Percentiles rank a stretch among this genome's conserved stretches.
These are phyloP conservation scores for Fomitopsis schrenkii DNA, from an alignment of 1,284 basidiomycete species.

Conservation along the genomic window DNA sequence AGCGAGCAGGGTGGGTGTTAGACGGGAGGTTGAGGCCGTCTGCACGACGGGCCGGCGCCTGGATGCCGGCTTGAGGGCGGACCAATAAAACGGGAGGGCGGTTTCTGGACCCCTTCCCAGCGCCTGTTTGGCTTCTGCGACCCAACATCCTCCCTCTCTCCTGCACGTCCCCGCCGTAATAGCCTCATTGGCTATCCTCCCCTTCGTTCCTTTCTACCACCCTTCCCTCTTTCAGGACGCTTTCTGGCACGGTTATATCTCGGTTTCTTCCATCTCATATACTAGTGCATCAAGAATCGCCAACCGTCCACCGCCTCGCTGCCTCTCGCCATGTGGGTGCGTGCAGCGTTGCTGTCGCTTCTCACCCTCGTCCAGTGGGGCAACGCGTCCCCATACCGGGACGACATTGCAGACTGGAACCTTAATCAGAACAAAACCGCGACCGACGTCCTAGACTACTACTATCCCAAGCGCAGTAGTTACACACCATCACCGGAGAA, in stretches of 20 bases:
- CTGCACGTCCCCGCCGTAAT: constrained; percentile 14
- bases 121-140: constrained; percentile 20
- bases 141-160: constrained; percentile 14
- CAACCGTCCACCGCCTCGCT: neutral
- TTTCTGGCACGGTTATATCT: neutral
- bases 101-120: constrained; percentile 13
- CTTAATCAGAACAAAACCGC: constrained; percentile 82
- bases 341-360: constrained; percentile 26
- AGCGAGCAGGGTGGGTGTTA: constrained; percentile 2
- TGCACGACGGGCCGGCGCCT: constrained; percentile 17
- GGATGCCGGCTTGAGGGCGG: constrained; percentile 17
- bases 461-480: constrained; percentile 52
- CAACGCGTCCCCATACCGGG: constrained; percentile 65
- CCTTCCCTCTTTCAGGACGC: constrained; percentile 1
- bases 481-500: constrained; percentile 82
- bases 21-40: constrained; percentile 3
- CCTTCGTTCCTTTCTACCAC: constrained; percentile 19
- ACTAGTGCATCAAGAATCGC: constrained; percentile 9
- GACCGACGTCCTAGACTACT: constrained; percentile 66
- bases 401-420: constrained; percentile 78
- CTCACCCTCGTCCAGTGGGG: constrained; percentile 23
- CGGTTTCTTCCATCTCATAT: neutral
- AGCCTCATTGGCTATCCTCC: constrained; percentile 12
- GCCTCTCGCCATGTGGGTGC: constrained; percentile 28
- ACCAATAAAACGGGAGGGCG: constrained; percentile 28